Evolutionary conservation across 1,139 yeast genomes (phyloP).

Genomic region (Yamadazyma epiphylla): DNA sequence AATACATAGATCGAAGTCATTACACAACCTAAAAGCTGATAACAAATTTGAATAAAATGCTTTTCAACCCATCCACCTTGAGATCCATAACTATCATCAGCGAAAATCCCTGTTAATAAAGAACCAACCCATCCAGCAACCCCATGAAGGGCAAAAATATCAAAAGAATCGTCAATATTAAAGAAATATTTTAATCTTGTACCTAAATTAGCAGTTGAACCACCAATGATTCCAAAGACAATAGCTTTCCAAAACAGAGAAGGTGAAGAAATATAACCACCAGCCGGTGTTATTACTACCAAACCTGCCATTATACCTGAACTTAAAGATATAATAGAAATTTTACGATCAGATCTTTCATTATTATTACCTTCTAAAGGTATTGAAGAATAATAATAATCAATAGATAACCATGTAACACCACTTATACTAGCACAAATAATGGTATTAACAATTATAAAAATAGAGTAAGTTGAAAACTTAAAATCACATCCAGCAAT

Average conservation of each 20-base stretch:
- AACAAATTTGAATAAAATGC: constrained; percentile 45
- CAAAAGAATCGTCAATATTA: constrained; percentile 42
- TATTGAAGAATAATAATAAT: constrained; percentile 36
- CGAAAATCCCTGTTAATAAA: constrained; percentile 40
- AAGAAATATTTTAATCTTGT: constrained; percentile 40
- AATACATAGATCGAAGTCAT: constrained; percentile 40
- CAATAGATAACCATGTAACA: constrained; percentile 36
- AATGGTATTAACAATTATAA: constrained; percentile 33
- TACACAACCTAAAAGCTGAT: constrained; percentile 43
- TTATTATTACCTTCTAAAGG: constrained; percentile 27
- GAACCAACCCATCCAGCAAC: constrained; percentile 43
- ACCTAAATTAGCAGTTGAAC: constrained; percentile 32
- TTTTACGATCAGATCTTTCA: constrained; percentile 18
- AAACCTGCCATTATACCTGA: constrained; percentile 44
- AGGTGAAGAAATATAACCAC: constrained; percentile 38
- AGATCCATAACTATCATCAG: constrained; percentile 27
- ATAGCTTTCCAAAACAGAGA: constrained; percentile 41
- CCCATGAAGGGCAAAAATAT: constrained; percentile 46
- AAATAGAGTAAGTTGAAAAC: constrained; percentile 31
- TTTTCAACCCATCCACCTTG: constrained; percentile 49
- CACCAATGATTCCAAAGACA: constrained; percentile 39
- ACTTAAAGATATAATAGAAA: constrained; percentile 39
- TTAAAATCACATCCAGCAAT: constrained; percentile 43
- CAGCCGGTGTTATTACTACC: constrained; percentile 45
- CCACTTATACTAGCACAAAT: constrained; percentile 36